Base-by-base conservation (phyloP, 306 rosid genomes). In the Rosa lucieae region DNA sequence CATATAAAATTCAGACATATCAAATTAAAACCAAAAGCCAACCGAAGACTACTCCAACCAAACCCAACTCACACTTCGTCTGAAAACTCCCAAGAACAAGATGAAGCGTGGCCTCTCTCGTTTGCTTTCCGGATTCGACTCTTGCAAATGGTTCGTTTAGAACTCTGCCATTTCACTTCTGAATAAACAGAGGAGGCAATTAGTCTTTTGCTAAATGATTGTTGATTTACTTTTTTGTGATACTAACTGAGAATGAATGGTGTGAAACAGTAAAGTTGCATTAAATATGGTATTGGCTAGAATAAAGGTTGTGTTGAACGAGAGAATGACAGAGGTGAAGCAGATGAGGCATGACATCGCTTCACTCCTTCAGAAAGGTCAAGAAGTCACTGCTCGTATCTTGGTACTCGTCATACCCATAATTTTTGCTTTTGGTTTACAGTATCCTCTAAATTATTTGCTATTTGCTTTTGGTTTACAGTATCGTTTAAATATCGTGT, bases 301-400 rank as follows among this genome's bases (percentile, higher is more conserved):
- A 84, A 93, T 93, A 76, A 96, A 96, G 94, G 90, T 96, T 62
- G 81, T 93, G 66, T 80, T 87, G 92, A 96, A 96, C 84, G 89
- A 93, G 91, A 83, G 96, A 61, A 84, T 89, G 80, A 94, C 77
- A 35, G 93, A 88, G 63, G 99, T 93, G 53, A 87, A 83, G 87
- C 94, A 96, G 88, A 93, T 96, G 97, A 87, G 98, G 82, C 90
- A 96, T 7, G 98, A 93, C 89, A 93, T 93, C 83, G 96, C 98
- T 8, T 72, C 84, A 69, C 99, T 93, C 51, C 93, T 96, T 20
- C 93, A 90, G 78, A 90, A 96, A 17, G 99, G 96, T 79, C 99
- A 95, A 88, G 99, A 93, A 59, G 92, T 93, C 85, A 90, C 97
- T 10, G 99, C 97, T 66, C 91, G 97, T 7, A 90, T 95, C 76